A percentile compares a stretch with the other conserved stretches of the same genome.
These are phyloP conservation scores for Marchantia paleacea DNA, from an alignment of 225 moss, liverwort and hornwort genomes.

Conservation along the genomic window DNA sequence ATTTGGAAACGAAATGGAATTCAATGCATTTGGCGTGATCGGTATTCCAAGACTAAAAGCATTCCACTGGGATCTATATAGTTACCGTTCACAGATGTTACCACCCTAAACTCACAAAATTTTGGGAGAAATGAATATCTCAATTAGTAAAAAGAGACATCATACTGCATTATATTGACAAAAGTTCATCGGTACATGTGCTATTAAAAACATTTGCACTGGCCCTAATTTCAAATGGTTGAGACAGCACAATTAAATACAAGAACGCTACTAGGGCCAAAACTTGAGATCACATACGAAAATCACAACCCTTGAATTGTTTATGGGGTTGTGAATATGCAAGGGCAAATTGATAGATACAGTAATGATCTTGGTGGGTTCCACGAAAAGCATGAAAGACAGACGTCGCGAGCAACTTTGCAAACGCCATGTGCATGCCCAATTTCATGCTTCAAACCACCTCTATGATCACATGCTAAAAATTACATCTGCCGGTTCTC, in stretches of 20 bases:
- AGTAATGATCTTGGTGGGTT: conserved; percentile 17
- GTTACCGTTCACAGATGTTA: too few species aligned
- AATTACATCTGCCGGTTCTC: conserved; percentile 1
- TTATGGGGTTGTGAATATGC: conserved; percentile 3
- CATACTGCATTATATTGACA: too few species aligned
- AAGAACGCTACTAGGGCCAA: not conserved
- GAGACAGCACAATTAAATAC: conserved; percentile 1
- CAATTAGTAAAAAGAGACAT: too few species aligned
- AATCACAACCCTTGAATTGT: not conserved
- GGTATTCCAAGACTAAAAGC: too few species aligned
- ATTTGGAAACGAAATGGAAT: too few species aligned
- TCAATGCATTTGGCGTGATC: too few species aligned
- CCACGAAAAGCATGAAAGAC: not conserved
- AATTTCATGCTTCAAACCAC: conserved; percentile 7
- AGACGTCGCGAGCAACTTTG: not conserved
- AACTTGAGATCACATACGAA: not conserved
- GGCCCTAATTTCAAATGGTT: not conserved
- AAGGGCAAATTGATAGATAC: not conserved
- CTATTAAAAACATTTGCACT: not conserved
- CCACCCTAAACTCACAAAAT: too few species aligned
- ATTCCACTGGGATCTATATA: too few species aligned
- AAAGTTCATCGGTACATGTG: not conserved
- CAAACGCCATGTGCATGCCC: not conserved
- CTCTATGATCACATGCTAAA: conserved; percentile 9
- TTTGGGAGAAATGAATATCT: too few species aligned